phyloP scores from a whole-genome alignment of 2,329 filamentous ascomycete genomes.

The Nigrospora oryzae region DNA sequence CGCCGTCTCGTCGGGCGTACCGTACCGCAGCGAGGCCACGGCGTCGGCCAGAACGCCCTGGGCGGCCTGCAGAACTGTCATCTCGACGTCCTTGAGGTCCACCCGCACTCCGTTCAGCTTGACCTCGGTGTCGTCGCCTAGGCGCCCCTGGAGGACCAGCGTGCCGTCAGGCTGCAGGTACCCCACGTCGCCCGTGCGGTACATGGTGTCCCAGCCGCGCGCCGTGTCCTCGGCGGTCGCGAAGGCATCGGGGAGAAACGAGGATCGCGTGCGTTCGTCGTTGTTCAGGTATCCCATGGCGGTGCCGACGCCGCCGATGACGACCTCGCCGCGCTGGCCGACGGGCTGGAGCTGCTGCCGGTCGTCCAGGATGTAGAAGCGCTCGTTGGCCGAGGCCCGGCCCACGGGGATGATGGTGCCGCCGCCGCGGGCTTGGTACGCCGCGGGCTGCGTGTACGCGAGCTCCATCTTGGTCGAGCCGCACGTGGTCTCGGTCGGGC shows the following conservation, averaged over 20 bases:
- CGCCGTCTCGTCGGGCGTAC: neutral
- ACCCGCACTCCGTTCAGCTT: slow-evolving; percentile 25
- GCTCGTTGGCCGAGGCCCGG: neutral
- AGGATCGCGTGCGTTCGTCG: neutral
- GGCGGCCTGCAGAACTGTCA: slow-evolving; percentile 11
- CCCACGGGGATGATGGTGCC: slow-evolving; percentile 1
- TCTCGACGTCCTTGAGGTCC: slow-evolving; percentile 33
- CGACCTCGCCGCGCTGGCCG: neutral
- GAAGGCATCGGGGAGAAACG: neutral
- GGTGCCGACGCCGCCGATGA: neutral
- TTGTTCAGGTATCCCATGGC: neutral
- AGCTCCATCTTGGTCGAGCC: neutral
- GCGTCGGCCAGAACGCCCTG: slow-evolving; percentile 10
- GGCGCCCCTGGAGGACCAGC: slow-evolving; percentile 15
- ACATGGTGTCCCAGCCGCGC: slow-evolving; percentile 7
- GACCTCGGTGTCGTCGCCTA: slow-evolving; percentile 31
- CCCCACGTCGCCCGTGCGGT: slow-evolving; percentile 3
- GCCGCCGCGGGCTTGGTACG: too few species aligned
- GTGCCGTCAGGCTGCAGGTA: neutral
- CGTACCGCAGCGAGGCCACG: slow-evolving; percentile 12
- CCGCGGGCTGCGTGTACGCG: neutral
- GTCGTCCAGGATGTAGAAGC: neutral
- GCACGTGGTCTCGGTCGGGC: slow-evolving; percentile 18
- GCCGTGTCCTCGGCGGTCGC: slow-evolving; percentile 5
- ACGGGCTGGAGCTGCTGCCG: neutral